phyloP scores from a whole-genome alignment of 352 stramenopile species.

The Saprolegnia parasitica region DNA sequence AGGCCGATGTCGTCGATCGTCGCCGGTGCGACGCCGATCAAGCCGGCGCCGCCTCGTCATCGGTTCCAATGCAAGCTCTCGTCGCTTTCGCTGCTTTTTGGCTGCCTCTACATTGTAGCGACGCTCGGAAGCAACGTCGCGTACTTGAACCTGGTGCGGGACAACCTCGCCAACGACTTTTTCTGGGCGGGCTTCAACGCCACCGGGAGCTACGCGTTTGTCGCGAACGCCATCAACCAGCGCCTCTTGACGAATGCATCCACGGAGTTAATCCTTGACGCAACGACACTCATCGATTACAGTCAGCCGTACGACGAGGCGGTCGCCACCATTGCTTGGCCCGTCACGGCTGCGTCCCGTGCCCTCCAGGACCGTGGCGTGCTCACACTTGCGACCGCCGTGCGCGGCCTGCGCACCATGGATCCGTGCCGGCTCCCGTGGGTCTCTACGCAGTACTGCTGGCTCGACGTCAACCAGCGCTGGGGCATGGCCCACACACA shows the following conservation, averaged over 20 bases:
- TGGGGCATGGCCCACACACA: background rate
- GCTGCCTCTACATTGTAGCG: background rate
- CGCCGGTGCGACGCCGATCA: no score
- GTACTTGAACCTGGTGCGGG: background rate
- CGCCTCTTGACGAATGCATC: background rate
- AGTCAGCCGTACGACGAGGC: background rate
- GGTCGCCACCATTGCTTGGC: background rate
- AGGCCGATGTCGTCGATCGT: no score
- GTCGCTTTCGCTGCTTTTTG: background rate
- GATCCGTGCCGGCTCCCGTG: conserved; percentile 9
- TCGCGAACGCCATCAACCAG: background rate
- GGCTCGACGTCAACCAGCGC: conserved; percentile 4
- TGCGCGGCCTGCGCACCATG: conserved; percentile 10
- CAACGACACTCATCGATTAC: background rate
- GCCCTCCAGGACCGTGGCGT: background rate
- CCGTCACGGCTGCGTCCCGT: background rate
- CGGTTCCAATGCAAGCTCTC: no score
- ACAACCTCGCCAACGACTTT: conserved; percentile 5
- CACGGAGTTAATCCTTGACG: background rate
- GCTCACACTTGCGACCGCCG: background rate
- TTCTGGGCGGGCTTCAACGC: background rate
- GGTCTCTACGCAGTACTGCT: conserved; percentile 22
- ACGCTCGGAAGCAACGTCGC: background rate
- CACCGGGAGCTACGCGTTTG: background rate
- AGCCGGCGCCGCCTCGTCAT: no score